phyloP scores from a whole-genome alignment of 2,329 filamentous ascomycete species.

The Cladophialophora exuberans region DNA sequence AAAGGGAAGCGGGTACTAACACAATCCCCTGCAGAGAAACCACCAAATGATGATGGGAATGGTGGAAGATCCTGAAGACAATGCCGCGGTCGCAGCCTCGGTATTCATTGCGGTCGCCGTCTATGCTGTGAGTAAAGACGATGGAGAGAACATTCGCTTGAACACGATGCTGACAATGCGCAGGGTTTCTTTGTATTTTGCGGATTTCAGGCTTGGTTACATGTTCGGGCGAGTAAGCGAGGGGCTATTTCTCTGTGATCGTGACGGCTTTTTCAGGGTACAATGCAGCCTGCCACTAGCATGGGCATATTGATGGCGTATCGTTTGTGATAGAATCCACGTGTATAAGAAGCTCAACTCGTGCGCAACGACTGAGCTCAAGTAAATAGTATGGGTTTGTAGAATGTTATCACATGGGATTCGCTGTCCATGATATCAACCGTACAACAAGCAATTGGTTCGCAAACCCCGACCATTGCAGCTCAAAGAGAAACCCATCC shows the following conservation, averaged over 20 bases:
- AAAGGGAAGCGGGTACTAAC: too few relatives aligned
- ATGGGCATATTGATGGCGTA: constrained; percentile 4
- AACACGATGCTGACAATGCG: constrained; percentile 23
- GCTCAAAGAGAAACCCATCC: neutral
- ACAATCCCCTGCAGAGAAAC: too few relatives aligned
- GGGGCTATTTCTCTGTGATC: constrained; percentile 74
- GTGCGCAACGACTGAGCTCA: too few relatives aligned
- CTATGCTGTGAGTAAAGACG: constrained; percentile 71
- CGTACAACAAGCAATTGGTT: constrained; percentile 12
- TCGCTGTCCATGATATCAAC: constrained; percentile 12
- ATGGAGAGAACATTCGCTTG: neutral
- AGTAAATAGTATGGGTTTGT: constrained; percentile 12
- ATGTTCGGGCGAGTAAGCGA: constrained; percentile 78
- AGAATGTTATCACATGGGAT: constrained; percentile 24
- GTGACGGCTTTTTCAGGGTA: constrained; percentile 41
- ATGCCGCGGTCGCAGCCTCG: constrained; percentile 76
- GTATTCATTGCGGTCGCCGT: constrained; percentile 87
- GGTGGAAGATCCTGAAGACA: constrained; percentile 62
- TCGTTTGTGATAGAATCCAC: neutral
- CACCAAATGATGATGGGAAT: constrained; percentile 85
- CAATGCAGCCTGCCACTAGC: neutral
- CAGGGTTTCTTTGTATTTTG: constrained; percentile 92
- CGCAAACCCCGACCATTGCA: neutral
- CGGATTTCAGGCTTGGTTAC: constrained; percentile 82
- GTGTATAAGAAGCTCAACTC: neutral